Conservation (phyloP, 768 basidiomycete species). For the Coprinopsis strossmayeri region DNA sequence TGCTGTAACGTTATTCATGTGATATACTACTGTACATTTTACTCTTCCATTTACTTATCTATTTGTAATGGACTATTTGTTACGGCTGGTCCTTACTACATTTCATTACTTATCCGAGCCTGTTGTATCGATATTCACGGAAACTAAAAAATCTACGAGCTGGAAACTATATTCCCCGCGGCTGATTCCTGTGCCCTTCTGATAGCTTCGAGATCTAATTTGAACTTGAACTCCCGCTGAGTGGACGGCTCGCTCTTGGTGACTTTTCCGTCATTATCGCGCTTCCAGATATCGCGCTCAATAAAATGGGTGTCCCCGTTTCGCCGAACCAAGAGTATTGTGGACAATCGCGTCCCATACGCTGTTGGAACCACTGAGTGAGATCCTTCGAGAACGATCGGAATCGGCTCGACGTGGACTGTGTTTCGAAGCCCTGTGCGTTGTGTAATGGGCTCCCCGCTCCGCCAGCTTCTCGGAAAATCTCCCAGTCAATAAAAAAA, state of each 20-base stretch:
- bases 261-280: conserved; percentile 28
- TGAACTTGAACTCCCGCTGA: conserved; percentile 49
- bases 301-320: conserved; percentile 58
- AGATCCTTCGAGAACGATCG: conserved; percentile 24
- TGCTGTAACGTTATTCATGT: conserved; percentile 6
- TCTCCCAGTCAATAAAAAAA: conserved; percentile 4
- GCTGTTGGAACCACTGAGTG: conserved; percentile 12
- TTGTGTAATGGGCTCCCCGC: conserved; percentile 36
- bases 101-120: not conserved
- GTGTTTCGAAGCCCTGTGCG: conserved; percentile 55
- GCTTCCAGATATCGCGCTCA: conserved; percentile 65
- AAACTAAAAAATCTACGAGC: too few species aligned
- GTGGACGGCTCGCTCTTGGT: conserved; percentile 31
- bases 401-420: conserved; percentile 55
- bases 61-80: conserved; percentile 7
- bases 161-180: not conserved
- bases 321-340: conserved; percentile 58
- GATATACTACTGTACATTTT: conserved; percentile 10
- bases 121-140: conserved; percentile 3
- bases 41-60: conserved; percentile 2
- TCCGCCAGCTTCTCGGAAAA: conserved; percentile 36
- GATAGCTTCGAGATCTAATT: conserved; percentile 20
- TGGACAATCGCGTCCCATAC: conserved; percentile 72
- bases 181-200: conserved; percentile 3
- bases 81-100: conserved; percentile 7